Evolutionary conservation across 495 filamentous ascomycete genomes (phyloP).

Genomic region (Tuber indicum): DNA sequence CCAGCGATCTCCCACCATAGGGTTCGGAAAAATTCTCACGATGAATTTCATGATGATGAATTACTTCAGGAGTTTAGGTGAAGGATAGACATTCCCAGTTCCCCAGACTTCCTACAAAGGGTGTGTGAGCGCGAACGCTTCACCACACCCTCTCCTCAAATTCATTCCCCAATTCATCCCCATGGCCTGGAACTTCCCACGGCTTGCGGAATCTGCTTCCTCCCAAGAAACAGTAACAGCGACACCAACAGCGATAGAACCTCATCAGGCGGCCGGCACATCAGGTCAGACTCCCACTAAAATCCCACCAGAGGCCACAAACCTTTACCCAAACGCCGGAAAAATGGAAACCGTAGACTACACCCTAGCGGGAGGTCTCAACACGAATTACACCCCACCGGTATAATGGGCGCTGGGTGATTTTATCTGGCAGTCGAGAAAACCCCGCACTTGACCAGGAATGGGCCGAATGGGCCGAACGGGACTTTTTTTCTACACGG

Average conservation of each 20-base stretch:
- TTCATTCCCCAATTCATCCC: background rate
- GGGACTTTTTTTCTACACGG: conserved; percentile 81
- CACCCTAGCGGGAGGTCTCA: conserved; percentile 66
- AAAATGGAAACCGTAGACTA: conserved; percentile 60
- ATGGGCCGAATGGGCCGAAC: conserved; percentile 77
- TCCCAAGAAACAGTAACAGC: background rate
- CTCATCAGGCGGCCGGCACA: conserved; percentile 24
- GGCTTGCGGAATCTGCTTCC: background rate
- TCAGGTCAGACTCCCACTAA: conserved; percentile 23
- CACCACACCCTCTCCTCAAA: background rate
- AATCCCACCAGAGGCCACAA: conserved; percentile 23
- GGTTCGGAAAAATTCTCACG: background rate
- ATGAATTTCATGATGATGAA: background rate
- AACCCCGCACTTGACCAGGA: conserved; percentile 70
- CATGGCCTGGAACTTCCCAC: background rate
- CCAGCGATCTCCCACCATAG: background rate
- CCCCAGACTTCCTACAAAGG: too few species aligned
- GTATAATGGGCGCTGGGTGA: conserved; percentile 66
- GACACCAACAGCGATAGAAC: conserved; percentile 8
- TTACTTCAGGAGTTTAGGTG: background rate
- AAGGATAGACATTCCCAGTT: background rate
- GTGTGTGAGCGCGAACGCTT: background rate
- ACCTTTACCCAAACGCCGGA: conserved; percentile 63
- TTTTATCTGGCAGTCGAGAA: conserved; percentile 67
- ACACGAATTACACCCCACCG: conserved; percentile 69